Evolutionary conservation across 768 basidiomycete species (phyloP), one percentile per base, ranked within the genome.

Genomic region (Stropharia rugosoannulata): DNA sequence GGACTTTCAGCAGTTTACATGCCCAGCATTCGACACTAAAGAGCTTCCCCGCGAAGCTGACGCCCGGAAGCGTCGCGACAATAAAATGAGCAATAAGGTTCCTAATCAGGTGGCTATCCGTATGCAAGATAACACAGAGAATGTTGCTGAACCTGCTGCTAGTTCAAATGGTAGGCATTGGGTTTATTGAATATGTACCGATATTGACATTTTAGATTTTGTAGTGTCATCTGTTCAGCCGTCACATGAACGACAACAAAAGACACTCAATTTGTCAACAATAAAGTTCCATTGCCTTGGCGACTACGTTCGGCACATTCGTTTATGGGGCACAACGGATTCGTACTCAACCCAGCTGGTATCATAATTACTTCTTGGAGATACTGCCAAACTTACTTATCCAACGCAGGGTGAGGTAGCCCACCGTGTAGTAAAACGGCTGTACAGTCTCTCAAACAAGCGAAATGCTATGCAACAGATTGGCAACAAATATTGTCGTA

Each of bases 31-130:
- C 52, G 32, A 56, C 0, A 78, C 75, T 0, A 8, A 54, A 0
- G 76, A 79, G 32, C 63, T 81, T 11, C 77, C 76, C 0, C 51
- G 53, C 1, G 80, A 83, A 48, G 60, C 55, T 4, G 67, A 60
- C 3, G 72, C 75, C 1, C 70, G 73, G 0, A 48, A 57, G 0
- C 58, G 67, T 4, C 57, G 62, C 55, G 2, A 29, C 27, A 29
- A 29, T 7, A 29, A 29, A 3, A 29, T 7, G 7, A 29, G 7
- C 27, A 7, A 29, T 29, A 29, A 29, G 27, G 27, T 41, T 32
- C 36, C 54, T 11, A 7, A 3, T 40, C 47, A 45, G 13, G 46
- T 42, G 19, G 27, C 37, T 7, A 29, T 11, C 4, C 10, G n/a
- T n/a, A n/a, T n/a, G n/a, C n/a, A n/a, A n/a, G n/a, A 19, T 1